Evolutionary conservation across 441 rosid species (phyloP), one percentile per base, ranked within the genome.

Genomic region (Hypseocharis bilobata): DNA sequence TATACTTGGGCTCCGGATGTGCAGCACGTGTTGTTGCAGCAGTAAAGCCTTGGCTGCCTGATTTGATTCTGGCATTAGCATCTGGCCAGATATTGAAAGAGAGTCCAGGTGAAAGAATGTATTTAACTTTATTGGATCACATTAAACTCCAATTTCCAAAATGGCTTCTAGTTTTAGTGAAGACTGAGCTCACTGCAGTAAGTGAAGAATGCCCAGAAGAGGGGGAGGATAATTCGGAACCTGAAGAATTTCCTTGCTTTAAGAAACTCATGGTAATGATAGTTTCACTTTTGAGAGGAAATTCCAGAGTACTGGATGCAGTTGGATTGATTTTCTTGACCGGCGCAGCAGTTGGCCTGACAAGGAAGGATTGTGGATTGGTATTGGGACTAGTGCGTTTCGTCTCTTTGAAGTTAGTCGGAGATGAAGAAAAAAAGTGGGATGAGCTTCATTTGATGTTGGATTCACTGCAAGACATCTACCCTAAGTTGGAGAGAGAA

Each of bases 11-110:
- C 47, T 80, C 86, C 13, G 74, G 74, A 59, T 80, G 67, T 16
- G 87, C 92, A 25, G 76, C 78, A 23, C 81, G 83, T 22, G 69
- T 89, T 69, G 59, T 84, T 56, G 72, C 86, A 42, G 83, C 72
- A 54, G 78, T 81, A 34, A 89, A 78, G 78, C 78, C 88, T 60
- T 93, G 99, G 96, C 74, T 91, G 65, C 96, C 97, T 51, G 99
- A 93, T 86, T 66, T 91, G 78, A 74, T 87, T 78, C 86, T 91
- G 68, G 89, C 87, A 62, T 64, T 93, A 65, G 97, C 89, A 55
- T 85, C 82, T 59, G 71, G 76, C 29, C 74, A 79, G 70, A 67
- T 85, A 70, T 75, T 79, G 17, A 45, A 73, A 47, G 77, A 64
- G 65, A 79, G 62, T 66, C 72, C 74, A 26, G 71, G 29, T 44